Conservation (phyloP, 441 rosid genomes). For the Populus hybrid region DNA sequence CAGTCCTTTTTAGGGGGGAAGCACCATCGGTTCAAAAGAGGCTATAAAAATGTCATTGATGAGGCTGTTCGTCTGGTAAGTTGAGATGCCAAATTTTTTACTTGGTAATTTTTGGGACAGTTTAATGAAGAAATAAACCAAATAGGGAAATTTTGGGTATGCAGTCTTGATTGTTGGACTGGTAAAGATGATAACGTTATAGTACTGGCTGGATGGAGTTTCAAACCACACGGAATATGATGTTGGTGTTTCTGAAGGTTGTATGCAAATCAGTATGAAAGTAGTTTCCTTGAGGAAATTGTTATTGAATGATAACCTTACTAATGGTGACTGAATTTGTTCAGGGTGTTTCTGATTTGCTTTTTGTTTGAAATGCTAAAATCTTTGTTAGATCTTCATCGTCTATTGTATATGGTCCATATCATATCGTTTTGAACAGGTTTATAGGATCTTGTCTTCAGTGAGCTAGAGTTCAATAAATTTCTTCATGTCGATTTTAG, state of each 20-base stretch:
- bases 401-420: background rate
- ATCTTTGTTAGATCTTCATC: background rate
- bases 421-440: background rate
- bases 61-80: conserved; percentile 93
- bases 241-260: too few species aligned
- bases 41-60: conserved; percentile 94
- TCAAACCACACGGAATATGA: too few species aligned
- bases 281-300: too few species aligned
- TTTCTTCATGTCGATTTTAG: background rate
- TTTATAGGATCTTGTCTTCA: background rate
- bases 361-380: background rate
- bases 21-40: conserved; percentile 96
- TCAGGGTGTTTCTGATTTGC: background rate
- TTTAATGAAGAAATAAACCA: background rate
- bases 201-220: background rate
- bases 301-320: too few species aligned
- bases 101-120: background rate
- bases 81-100: conserved; percentile 8
- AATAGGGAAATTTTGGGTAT: background rate
- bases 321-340: background rate
- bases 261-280: too few species aligned
- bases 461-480: background rate
- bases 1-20: conserved; percentile 57
- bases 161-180: background rate
- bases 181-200: background rate